A percentile compares a stretch with the other conserved stretches of the same genome.
Conservation (phyloP, 768 basidiomycete genomes). For the Podaxis sp. region DNA sequence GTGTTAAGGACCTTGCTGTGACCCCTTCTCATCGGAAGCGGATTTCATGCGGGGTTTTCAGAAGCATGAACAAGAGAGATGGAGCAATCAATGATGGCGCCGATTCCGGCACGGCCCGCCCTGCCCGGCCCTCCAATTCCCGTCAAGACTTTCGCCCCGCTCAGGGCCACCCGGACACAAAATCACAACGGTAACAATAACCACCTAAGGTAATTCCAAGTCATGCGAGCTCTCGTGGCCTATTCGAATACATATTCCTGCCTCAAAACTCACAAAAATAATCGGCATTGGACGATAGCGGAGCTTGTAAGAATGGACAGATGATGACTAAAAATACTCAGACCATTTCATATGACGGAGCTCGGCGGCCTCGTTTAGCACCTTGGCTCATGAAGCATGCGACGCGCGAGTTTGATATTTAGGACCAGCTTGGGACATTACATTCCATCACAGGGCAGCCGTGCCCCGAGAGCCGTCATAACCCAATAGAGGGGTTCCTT, state of each 20-base stretch:
- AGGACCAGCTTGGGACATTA: no score
- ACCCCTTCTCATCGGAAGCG: background rate
- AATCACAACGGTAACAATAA: background rate
- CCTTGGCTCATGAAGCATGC: background rate
- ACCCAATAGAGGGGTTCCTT: no score
- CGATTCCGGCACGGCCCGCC: background rate
- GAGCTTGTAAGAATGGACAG: background rate
- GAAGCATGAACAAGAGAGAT: constrained; percentile 1
- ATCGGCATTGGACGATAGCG: background rate
- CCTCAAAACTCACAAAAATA: background rate
- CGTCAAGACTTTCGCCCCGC: background rate
- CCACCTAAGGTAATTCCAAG: background rate
- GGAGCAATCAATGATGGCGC: constrained; percentile 1
- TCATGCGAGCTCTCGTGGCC: background rate
- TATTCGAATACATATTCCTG: background rate
- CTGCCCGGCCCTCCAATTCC: background rate
- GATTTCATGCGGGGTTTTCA: constrained; percentile 8
- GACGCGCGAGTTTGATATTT: background rate
- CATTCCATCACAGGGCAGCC: background rate
- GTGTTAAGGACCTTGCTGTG: background rate
- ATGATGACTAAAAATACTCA: background rate
- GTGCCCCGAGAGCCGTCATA: background rate
- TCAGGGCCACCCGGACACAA: background rate
- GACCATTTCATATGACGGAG: background rate
- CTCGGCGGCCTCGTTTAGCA: background rate